A percentile compares a stretch with the other conserved stretches of the same genome.
These are phyloP conservation scores for Colletotrichum viniferum DNA, from an alignment of 2,329 filamentous ascomycete species.

Conservation along the genomic window DNA sequence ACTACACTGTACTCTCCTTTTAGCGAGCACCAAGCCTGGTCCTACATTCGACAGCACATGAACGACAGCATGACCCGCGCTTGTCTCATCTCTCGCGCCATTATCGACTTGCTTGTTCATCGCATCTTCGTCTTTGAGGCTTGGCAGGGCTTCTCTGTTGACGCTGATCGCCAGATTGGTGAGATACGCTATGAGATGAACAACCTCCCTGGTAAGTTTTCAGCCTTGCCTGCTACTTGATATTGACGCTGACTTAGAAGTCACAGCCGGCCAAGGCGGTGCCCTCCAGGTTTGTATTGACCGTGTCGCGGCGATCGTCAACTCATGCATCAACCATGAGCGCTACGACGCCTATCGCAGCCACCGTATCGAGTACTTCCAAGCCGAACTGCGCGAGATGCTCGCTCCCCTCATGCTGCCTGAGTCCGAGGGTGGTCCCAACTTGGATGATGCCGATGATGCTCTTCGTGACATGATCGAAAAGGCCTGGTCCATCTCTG, in stretches of 20 bases:
- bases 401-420: constrained; percentile 44
- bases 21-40: constrained; percentile 39
- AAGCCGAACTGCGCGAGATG: constrained; percentile 47
- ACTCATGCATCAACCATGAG: constrained; percentile 39
- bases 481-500: constrained; percentile 49
- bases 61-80: constrained; percentile 43
- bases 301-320: constrained; percentile 39
- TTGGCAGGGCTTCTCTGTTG: constrained; percentile 41
- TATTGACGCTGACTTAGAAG: not conserved
- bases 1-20: constrained; percentile 25
- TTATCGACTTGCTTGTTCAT: constrained; percentile 47
- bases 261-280: constrained; percentile 15
- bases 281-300: constrained; percentile 42
- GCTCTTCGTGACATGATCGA: constrained; percentile 48
- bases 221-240: not conserved
- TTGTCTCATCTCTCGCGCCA: constrained; percentile 46
- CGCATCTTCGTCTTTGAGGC: constrained; percentile 43
- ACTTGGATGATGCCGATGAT: constrained; percentile 39
- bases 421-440: constrained; percentile 23
- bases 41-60: constrained; percentile 46
- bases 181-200: constrained; percentile 38
- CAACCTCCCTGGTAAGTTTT: constrained; percentile 36
- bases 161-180: constrained; percentile 36
- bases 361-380: constrained; percentile 33
- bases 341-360: constrained; percentile 23